Evolutionary conservation across 257 asterid genomes (phyloP), one percentile per base, ranked within the genome.

Genomic region (Leonotis leonurus): DNA sequence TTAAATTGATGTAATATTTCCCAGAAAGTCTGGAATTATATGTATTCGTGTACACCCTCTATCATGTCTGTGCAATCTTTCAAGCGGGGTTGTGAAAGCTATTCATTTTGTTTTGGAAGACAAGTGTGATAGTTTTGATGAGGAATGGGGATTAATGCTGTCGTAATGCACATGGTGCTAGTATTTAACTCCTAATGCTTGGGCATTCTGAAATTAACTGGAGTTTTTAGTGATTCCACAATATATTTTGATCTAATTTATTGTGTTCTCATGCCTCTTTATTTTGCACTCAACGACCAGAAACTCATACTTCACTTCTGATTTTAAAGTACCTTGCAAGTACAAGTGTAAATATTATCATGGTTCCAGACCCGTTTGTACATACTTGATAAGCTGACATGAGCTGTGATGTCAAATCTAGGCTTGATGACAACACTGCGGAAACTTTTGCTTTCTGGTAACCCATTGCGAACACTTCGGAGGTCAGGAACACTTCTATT

Each of bases 391-490:
- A 54, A 29, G 71, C 76, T 81, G 41, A 75, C 72, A 29, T 49
- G 65, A 48, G 52, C 64, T 35, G 21, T 26, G 12, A 70, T 66
- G 56, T 54, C 49, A 69, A 56, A 27, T 68, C 51, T 72, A 91
- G 98, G 96, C 70, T 75, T 84, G 83, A 92, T 86, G 99, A 83
- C 88, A 60, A 86, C 96, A 57, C 66, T 92, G 75, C 89, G 94
- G 78, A 92, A 89, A 80, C 97, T 92, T 78, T 58, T 86, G 70
- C 96, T 92, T 40, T 55, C 76, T 75, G 99, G 99, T 30, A 92
- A 92, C 78, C 97, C 99, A 35, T 52, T 92, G 79, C 85, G 95
- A 67, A 72, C 95, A 8, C 97, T 92, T 58, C 80, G 99, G 72
- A 92, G 98, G 98, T 90, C 67, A 70, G 77, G 39, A 46, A 65